These are phyloP conservation scores for Mucor saturninus DNA, from an alignment of 371 early-diverging fungal species.

Conservation along the genomic window DNA sequence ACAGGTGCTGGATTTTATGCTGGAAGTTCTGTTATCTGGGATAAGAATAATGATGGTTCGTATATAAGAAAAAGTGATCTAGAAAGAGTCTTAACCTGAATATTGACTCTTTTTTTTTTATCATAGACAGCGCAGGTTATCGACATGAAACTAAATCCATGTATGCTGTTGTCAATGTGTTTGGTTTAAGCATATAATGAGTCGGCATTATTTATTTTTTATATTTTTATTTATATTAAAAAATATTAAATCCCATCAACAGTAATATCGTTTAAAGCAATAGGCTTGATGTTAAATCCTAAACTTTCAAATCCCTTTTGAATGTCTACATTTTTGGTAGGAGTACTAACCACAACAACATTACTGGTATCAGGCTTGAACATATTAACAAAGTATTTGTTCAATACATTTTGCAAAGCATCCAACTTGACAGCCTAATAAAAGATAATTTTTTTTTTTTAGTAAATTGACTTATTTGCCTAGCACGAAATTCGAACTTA, in stretches of 20 bases:
- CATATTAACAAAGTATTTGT: slow-evolving; percentile 58
- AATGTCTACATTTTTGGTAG: slow-evolving; percentile 58
- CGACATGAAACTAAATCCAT: slow-evolving; percentile 70
- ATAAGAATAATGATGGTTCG: slow-evolving; percentile 68
- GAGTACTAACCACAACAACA: slow-evolving; percentile 61
- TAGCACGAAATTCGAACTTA: slow-evolving; percentile 5
- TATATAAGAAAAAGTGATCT: neutral
- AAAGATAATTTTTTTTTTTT: neutral
- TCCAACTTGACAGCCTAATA: slow-evolving; percentile 50
- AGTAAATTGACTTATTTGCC: neutral
- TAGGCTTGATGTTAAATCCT: slow-evolving; percentile 42
- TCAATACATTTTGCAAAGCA: slow-evolving; percentile 44
- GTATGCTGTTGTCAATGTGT: slow-evolving; percentile 65
- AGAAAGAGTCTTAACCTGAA: neutral
- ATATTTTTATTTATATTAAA: slow-evolving; percentile 2
- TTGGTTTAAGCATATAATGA: slow-evolving; percentile 51
- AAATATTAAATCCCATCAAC: slow-evolving; percentile 10
- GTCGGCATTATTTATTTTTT: neutral
- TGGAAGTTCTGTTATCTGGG: slow-evolving; percentile 79
- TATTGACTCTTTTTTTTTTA: neutral
- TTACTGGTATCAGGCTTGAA: slow-evolving; percentile 59
- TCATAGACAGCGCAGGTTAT: slow-evolving; percentile 64
- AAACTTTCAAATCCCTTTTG: slow-evolving; percentile 41
- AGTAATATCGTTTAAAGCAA: slow-evolving; percentile 46
- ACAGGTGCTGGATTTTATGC: slow-evolving; percentile 80